Conservation (phyloP, 2,329 filamentous ascomycete genomes). For the Sporothrix protearum region DNA sequence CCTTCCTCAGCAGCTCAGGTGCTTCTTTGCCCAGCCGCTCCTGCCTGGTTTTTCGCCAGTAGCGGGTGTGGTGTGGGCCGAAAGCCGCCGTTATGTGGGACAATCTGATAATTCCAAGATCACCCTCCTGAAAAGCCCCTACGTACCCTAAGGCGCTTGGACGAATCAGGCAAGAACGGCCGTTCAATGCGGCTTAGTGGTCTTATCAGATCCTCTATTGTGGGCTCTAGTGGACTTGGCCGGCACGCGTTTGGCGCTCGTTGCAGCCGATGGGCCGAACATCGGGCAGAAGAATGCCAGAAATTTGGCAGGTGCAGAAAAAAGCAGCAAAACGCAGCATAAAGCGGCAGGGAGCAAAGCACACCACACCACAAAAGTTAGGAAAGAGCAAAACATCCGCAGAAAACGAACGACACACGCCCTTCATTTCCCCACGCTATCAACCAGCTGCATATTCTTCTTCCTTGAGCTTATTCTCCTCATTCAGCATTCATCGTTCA, state of each 20-base stretch:
- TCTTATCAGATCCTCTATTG: slow-evolving; percentile 16
- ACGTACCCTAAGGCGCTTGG: not conserved
- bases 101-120: slow-evolving; percentile 14
- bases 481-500: not conserved
- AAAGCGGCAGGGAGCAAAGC: too few relatives aligned
- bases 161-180: not conserved
- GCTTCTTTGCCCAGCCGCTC: not conserved
- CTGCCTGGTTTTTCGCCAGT: not conserved
- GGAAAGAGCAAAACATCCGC: not conserved
- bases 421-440: slow-evolving; percentile 13
- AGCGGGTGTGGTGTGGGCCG: not conserved
- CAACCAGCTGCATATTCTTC: not conserved
- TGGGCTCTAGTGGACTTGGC: not conserved
- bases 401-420: not conserved
- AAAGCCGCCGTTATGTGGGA: not conserved
- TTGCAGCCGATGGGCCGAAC: slow-evolving; percentile 8
- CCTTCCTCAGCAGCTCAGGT: not conserved
- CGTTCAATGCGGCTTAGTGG: slow-evolving; percentile 7
- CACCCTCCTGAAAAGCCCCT: not conserved
- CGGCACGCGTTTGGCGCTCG: not conserved
- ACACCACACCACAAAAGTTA: not conserved
- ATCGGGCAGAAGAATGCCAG: not conserved
- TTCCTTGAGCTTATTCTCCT: not conserved
- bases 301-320: not conserved
- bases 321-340: not conserved